Conservation (phyloP, 2,329 filamentous ascomycete genomes). For the Gnomoniopsis sp. region DNA sequence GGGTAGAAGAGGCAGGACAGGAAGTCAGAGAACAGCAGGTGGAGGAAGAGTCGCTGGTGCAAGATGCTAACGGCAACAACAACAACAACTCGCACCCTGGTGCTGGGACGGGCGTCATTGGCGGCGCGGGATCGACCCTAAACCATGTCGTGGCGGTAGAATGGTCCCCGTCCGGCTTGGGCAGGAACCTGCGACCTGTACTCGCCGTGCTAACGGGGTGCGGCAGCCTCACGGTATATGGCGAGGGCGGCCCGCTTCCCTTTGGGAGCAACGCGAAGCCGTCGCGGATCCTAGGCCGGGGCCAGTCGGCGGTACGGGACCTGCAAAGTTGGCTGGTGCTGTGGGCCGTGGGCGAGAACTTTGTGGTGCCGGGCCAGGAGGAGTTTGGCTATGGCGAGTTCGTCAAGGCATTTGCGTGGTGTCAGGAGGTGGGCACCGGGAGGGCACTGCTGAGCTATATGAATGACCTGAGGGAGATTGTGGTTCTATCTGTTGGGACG, state of each 20-base stretch:
- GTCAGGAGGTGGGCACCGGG: slow-evolving; percentile 37
- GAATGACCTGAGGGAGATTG: slow-evolving; percentile 48
- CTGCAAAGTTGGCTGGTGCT: slow-evolving; percentile 47
- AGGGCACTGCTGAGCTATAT: slow-evolving; percentile 48
- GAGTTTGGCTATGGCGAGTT: slow-evolving; percentile 41
- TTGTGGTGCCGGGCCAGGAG: slow-evolving; percentile 44
- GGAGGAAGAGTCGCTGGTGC: slow-evolving; percentile 8
- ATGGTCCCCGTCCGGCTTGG: slow-evolving; percentile 59
- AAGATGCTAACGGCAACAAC: too few species aligned
- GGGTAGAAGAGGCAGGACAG: slow-evolving; percentile 15
- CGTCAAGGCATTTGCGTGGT: slow-evolving; percentile 53
- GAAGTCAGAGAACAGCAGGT: slow-evolving; percentile 23
- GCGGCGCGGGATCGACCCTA: slow-evolving; percentile 46
- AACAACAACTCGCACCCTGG: slow-evolving; percentile 37
- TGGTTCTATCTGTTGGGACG: slow-evolving; percentile 46
- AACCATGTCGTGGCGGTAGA: slow-evolving; percentile 52
- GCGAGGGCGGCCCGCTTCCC: slow-evolving; percentile 36
- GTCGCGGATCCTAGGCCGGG: slow-evolving; percentile 21
- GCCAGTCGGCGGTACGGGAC: slow-evolving; percentile 37
- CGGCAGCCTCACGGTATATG: slow-evolving; percentile 48
- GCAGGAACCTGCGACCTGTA: slow-evolving; percentile 49
- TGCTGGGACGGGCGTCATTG: slow-evolving; percentile 43
- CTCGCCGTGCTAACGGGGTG: slow-evolving; percentile 48
- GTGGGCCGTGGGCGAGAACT: slow-evolving; percentile 52
- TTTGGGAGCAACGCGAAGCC: slow-evolving; percentile 42